Base-by-base conservation (phyloP, 768 basidiomycete genomes). In the Macrolepiota albuminosa region DNA sequence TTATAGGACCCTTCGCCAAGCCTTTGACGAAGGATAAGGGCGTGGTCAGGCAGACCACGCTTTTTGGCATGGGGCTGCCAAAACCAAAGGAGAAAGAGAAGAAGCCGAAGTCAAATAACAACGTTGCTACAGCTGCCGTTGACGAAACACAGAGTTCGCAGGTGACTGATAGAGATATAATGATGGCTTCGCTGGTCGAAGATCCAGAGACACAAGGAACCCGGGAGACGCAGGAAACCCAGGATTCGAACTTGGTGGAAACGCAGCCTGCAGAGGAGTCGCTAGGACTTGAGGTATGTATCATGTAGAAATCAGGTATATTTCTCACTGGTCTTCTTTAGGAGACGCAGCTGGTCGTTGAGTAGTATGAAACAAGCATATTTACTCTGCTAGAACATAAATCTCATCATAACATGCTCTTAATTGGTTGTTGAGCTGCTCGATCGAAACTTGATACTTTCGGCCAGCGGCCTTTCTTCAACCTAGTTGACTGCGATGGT, bases 41-140 rank as follows among this genome's bases (percentile, higher is more conserved):
- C 69, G 63, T 76, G 68, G 52, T 58, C 68, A 40, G 74, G 71
- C 87, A 88, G 64, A 84, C 79, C 18, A 88, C 87, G 2, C 73
- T 88, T 51, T 51, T 51, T 7, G 54, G 54, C 29, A 42, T 43
- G 29, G 54, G 40, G 31, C n/a, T n/a, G 29, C 31, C 54, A 11
- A 42, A 42, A 43, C 40, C 10, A n/a, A 54, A 54, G 40, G 54
- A 54, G 39, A 42, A 42, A 26, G 39, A 50, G 18, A 50, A 54
- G 29, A 54, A 42, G 11, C 18, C 18, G 26, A 42, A 33, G 29
- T 18, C 40, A 7, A 54, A 54, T 6, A 33, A 54, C n/a, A 21
- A 29, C 16, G 29, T 13, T n/a, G 9, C 29, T n/a, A n/a, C n/a
- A 4, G 26, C 29, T 21, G 6, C n/a, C 31, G 39, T 42, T n/a